Percentiles rank a stretch among this genome's conserved stretches.
These are phyloP conservation scores for Fusarium agapanthi DNA, from an alignment of 2,329 filamentous ascomycete genomes.

Conservation along the genomic window DNA sequence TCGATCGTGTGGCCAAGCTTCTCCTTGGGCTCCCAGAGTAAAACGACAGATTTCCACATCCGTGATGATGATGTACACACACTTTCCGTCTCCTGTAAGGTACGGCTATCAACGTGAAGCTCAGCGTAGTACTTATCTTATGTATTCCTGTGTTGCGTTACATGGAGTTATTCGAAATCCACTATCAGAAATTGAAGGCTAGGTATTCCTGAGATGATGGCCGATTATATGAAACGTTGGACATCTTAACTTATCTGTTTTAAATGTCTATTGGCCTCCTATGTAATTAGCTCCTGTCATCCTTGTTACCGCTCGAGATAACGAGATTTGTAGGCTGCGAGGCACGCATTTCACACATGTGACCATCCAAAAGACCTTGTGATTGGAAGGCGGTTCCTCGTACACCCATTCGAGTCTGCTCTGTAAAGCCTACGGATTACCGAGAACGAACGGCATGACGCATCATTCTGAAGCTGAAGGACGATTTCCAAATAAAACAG, in stretches of 20 bases:
- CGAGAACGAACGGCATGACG: not conserved
- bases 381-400: slow-evolving; percentile 9
- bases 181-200: not conserved
- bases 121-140: not conserved
- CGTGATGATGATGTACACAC: not conserved
- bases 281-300: not conserved
- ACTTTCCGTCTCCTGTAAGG: not conserved
- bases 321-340: slow-evolving; percentile 1
- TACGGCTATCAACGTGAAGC: not conserved
- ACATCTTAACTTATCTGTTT: not conserved
- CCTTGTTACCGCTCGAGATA: not conserved
- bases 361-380: slow-evolving; percentile 13
- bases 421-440: not conserved
- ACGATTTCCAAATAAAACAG: slow-evolving; percentile 20
- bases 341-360: slow-evolving; percentile 15
- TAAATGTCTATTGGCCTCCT: not conserved
- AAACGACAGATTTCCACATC: slow-evolving; percentile 3
- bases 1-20: slow-evolving; percentile 9
- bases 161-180: not conserved
- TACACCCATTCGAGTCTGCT: slow-evolving; percentile 9
- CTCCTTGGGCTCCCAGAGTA: not conserved
- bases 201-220: not conserved
- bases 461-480: not conserved
- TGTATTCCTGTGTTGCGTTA: not conserved
- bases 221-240: not conserved